A percentile compares a stretch with the other conserved stretches of the same genome.
Evolutionary conservation across 495 filamentous ascomycete species (phyloP).

Genomic region (Trichocladium antarcticum): DNA sequence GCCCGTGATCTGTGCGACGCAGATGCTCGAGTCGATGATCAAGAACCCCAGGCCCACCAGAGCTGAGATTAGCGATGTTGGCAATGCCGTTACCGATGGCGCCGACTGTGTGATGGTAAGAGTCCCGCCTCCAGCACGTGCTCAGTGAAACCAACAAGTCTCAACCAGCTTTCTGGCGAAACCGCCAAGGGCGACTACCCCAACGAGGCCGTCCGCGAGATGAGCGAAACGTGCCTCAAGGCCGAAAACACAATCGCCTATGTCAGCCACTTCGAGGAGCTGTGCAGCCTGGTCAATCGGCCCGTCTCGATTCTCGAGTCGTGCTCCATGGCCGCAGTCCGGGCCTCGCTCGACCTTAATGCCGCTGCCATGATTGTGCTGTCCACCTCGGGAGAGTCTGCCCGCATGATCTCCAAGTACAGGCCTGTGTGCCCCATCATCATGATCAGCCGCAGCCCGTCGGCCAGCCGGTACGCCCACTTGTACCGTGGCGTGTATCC

Average conservation of each 20-base stretch:
- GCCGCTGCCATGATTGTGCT: constrained; percentile 90
- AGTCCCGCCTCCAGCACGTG: too few species aligned
- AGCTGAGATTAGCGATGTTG: constrained; percentile 96
- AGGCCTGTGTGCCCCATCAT: constrained; percentile 96
- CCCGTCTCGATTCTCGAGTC: constrained; percentile 82
- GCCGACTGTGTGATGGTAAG: constrained; percentile 92
- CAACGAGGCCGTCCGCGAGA: constrained; percentile 83
- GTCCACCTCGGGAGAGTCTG: constrained; percentile 82
- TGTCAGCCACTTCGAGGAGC: constrained; percentile 90
- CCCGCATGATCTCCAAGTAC: constrained; percentile 93
- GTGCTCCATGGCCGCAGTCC: constrained; percentile 91
- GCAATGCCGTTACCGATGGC: constrained; percentile 93
- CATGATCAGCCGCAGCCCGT: constrained; percentile 86
- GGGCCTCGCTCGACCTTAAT: constrained; percentile 86
- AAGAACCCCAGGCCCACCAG: constrained; percentile 97
- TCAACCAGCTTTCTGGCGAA: constrained; percentile 64
- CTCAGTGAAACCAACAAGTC: background rate
- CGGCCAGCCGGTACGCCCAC: constrained; percentile 80
- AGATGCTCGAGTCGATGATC: constrained; percentile 92
- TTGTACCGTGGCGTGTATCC: constrained; percentile 97
- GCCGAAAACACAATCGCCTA: constrained; percentile 96
- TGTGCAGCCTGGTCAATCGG: constrained; percentile 66
- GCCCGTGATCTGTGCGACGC: constrained; percentile 80
- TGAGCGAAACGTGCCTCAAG: constrained; percentile 92
- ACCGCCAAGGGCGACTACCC: constrained; percentile 97